Evolutionary conservation across 768 basidiomycete genomes (phyloP).

Genomic region (Coprinopsis marcescibilis): DNA sequence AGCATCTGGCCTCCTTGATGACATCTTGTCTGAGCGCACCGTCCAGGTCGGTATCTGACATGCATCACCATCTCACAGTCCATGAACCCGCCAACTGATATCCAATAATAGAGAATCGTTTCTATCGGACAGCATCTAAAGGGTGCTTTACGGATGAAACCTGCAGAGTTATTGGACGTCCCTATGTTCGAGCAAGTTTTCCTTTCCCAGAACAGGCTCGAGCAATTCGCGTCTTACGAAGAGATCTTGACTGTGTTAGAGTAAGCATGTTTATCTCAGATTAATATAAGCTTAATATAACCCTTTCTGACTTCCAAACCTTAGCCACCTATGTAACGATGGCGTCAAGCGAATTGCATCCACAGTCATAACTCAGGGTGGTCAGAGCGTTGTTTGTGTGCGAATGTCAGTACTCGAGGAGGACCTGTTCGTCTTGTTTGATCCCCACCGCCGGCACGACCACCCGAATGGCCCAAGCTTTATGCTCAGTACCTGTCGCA

Average conservation of each 20-base stretch:
- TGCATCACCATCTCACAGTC: neutral
- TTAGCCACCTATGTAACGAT: conserved; percentile 10
- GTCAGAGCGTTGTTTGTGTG: conserved; percentile 9
- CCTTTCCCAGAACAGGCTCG: neutral
- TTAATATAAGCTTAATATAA: neutral
- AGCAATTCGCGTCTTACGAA: conserved; percentile 6
- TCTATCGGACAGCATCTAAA: conserved; percentile 11
- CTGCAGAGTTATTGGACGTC: conserved; percentile 9
- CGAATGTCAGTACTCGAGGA: conserved; percentile 6
- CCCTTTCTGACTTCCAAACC: neutral
- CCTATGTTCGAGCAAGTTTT: conserved; percentile 11
- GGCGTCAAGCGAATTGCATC: conserved; percentile 7
- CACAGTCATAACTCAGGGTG: conserved; percentile 7
- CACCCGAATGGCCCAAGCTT: conserved; percentile 11
- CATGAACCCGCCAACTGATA: neutral
- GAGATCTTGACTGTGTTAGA: conserved; percentile 6
- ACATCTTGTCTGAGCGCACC: conserved; percentile 10
- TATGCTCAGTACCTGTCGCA: conserved; percentile 10
- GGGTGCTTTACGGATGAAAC: conserved; percentile 7
- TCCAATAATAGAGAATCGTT: conserved; percentile 3
- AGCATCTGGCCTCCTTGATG: conserved; percentile 3
- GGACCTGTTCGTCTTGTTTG: conserved; percentile 8
- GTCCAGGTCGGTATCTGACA: conserved; percentile 5
- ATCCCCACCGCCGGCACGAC: conserved; percentile 7
- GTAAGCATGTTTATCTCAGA: neutral